Evolutionary conservation across 148 eudicot species (phyloP).

Genomic region (Fagopyrum esculentum): DNA sequence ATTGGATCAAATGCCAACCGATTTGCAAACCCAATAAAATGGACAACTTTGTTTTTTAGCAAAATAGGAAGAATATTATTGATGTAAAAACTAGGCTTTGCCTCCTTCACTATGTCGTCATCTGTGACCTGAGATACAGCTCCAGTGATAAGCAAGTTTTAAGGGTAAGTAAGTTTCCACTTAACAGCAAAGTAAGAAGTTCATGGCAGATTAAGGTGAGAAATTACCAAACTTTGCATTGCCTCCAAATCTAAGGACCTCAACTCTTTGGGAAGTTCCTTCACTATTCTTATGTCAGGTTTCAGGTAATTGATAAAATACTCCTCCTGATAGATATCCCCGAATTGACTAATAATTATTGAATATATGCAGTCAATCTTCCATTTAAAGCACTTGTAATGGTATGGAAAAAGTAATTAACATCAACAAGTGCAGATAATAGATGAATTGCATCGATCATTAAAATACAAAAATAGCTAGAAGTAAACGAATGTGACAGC

Average conservation of each 20-base stretch:
- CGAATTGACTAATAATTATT: conserved; percentile 85
- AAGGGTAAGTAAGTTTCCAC: conserved; percentile 8
- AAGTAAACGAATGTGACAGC: neutral
- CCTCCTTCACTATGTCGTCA: conserved; percentile 88
- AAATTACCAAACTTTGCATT: conserved; percentile 83
- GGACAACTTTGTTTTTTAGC: conserved; percentile 65
- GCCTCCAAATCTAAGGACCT: conserved; percentile 90
- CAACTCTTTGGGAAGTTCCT: conserved; percentile 75
- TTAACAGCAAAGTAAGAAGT: neutral
- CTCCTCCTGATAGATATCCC: conserved; percentile 99
- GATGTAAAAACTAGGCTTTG: conserved; percentile 83
- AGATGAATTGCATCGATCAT: neutral
- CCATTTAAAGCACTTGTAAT: conserved; percentile 27
- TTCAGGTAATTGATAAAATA: conserved; percentile 79
- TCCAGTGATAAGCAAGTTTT: conserved; percentile 14
- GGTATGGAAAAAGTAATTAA: neutral
- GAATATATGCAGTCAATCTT: conserved; percentile 47
- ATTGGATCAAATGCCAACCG: conserved; percentile 92
- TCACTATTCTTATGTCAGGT: conserved; percentile 83
- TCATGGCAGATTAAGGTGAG: conserved; percentile 13
- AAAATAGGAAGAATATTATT: conserved; percentile 82
- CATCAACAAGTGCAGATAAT: neutral
- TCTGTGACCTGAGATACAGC: conserved; percentile 62
- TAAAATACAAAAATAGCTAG: neutral
- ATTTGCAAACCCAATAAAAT: conserved; percentile 92